These are phyloP conservation scores for Arthrinium phaeospermum DNA, from an alignment of 2,329 filamentous ascomycete genomes.

Conservation along the genomic window DNA sequence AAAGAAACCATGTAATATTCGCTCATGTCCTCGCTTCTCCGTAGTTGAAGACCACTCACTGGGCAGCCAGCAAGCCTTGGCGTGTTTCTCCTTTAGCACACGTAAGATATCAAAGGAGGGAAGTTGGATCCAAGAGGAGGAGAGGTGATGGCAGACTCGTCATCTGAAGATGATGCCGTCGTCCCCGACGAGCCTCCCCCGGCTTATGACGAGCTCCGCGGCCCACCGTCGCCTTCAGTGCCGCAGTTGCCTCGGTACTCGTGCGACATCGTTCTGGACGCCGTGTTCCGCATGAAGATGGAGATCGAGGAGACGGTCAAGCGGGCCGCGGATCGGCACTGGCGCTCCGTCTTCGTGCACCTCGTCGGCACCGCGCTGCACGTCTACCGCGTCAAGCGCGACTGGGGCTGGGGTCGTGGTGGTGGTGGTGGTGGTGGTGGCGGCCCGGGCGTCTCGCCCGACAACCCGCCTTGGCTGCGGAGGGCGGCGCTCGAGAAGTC, in stretches of 20 bases:
- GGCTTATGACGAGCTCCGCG: neutral
- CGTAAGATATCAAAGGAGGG: neutral
- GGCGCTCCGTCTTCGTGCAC: conserved; percentile 67
- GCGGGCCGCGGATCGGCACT: conserved; percentile 65
- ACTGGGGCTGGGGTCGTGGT: neutral
- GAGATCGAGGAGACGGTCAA: conserved; percentile 71
- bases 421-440: conserved; percentile 37
- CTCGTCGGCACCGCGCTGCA: conserved; percentile 72
- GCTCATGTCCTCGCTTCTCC: neutral
- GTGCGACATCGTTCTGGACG: conserved; percentile 60
- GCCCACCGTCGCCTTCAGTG: conserved; percentile 45
- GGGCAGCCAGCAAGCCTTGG: neutral
- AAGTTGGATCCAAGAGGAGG: neutral
- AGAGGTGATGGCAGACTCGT: neutral
- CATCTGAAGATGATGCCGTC: neutral
- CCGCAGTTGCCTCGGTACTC: conserved; percentile 55
- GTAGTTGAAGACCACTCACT: neutral
- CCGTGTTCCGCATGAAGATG: conserved; percentile 66
- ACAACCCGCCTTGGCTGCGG: conserved; percentile 54
- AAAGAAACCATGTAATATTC: neutral
- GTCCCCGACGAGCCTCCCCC: neutral
- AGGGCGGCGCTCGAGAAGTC: conserved; percentile 64
- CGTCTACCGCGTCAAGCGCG: conserved; percentile 66
- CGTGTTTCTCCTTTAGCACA: neutral
- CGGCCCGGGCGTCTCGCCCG: conserved; percentile 53